These are phyloP conservation scores for Aspergillus sp. DNA, from an alignment of 2,329 filamentous ascomycete genomes.

Conservation along the genomic window DNA sequence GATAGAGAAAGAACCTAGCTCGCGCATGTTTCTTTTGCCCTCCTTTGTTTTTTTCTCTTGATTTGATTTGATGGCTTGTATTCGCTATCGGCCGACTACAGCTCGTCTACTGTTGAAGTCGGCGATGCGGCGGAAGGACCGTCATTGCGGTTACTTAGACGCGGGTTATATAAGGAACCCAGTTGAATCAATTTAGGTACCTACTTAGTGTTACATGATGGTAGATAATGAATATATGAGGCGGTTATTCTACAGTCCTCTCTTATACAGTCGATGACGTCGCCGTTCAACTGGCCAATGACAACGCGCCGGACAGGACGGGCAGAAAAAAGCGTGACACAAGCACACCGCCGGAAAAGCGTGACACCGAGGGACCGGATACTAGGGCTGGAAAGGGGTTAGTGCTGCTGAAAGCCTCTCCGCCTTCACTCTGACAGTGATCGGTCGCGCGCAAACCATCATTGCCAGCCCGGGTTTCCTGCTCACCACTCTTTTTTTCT, in stretches of 20 bases:
- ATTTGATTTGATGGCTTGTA: neutral
- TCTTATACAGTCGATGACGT: slow-evolving; percentile 24
- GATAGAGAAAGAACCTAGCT: slow-evolving; percentile 21
- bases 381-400: slow-evolving; percentile 16
- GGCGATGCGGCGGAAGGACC: neutral
- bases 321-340: neutral
- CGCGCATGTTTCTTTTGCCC: slow-evolving; percentile 11
- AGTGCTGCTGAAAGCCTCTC: slow-evolving; percentile 26
- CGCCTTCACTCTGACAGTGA: slow-evolving; percentile 29
- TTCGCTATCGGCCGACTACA: too few species aligned
- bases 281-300: slow-evolving; percentile 3
- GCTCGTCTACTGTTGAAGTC: neutral
- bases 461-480: slow-evolving; percentile 12
- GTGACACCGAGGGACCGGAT: slow-evolving; percentile 12
- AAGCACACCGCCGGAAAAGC: slow-evolving; percentile 19
- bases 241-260: neutral
- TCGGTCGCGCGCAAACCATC: slow-evolving; percentile 34
- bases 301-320: neutral
- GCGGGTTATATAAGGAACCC: slow-evolving; percentile 7
- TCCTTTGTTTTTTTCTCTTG: neutral
- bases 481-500: slow-evolving; percentile 8
- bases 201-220: slow-evolving; percentile 10
- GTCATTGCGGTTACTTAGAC: slow-evolving; percentile 9
- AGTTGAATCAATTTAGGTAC: slow-evolving; percentile 10
- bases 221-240: slow-evolving; percentile 17